Conservation (phyloP, 1,284 basidiomycete genomes). For the Athelia sp. region DNA sequence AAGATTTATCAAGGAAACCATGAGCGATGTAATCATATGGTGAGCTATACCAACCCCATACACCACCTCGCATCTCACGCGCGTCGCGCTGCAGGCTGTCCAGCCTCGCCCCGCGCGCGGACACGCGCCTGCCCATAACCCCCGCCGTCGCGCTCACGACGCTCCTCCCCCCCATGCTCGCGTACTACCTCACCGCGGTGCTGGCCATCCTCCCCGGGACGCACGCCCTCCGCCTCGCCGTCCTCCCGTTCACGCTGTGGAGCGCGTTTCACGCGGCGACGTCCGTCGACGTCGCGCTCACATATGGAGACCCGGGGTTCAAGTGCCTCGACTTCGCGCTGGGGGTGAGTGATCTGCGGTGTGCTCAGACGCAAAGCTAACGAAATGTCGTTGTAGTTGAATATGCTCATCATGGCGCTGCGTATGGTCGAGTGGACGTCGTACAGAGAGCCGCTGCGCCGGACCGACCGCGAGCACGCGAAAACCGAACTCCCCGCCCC, state of each 20-base stretch:
- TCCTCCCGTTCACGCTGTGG: slow-evolving; percentile 39
- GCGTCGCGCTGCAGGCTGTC: not conserved
- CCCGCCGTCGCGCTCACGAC: slow-evolving; percentile 20
- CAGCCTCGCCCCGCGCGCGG: not conserved
- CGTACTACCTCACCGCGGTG: slow-evolving; percentile 41
- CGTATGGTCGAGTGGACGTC: slow-evolving; percentile 33
- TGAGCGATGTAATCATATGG: no score
- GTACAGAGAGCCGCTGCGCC: slow-evolving; percentile 19
- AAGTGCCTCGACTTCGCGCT: slow-evolving; percentile 33
- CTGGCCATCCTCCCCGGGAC: slow-evolving; percentile 43
- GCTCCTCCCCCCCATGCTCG: slow-evolving; percentile 33
- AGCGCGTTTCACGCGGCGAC: slow-evolving; percentile 34
- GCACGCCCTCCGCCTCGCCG: slow-evolving; percentile 31
- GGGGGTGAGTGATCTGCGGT: slow-evolving; percentile 21
- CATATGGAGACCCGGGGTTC: slow-evolving; percentile 24
- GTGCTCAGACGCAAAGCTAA: not conserved
- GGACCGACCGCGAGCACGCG: slow-evolving; percentile 5
- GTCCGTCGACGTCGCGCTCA: slow-evolving; percentile 32
- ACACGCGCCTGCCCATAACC: not conserved
- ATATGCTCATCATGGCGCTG: slow-evolving; percentile 24
- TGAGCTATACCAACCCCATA: no score
- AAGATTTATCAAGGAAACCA: no score
- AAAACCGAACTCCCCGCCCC: slow-evolving; percentile 5
- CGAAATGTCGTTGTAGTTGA: slow-evolving; percentile 21
- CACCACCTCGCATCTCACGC: not conserved